phyloP scores from a whole-genome alignment of 1,284 basidiomycete species.

The Rhizopogon hawkerae region DNA sequence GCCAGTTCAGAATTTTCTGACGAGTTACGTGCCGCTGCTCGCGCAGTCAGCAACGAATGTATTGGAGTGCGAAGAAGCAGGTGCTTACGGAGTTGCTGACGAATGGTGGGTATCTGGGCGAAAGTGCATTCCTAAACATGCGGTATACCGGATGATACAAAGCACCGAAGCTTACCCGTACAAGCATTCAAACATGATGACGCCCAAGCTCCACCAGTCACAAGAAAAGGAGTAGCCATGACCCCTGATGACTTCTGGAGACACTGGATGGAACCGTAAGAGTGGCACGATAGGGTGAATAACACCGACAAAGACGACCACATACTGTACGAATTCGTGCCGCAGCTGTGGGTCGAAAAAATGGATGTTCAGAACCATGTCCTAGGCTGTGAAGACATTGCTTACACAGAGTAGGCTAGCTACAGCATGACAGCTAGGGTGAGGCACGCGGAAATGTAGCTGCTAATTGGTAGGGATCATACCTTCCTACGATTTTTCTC shows the following conservation, averaged over 20 bases:
- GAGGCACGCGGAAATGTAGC: conserved; percentile 21
- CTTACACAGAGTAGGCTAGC: conserved; percentile 91
- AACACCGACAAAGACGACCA: conserved; percentile 15
- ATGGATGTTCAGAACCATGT: conserved; percentile 17
- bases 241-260: conserved; percentile 89
- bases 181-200: conserved; percentile 87
- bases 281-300: conserved; percentile 13
- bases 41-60: conserved; percentile 3
- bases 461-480: conserved; percentile 16
- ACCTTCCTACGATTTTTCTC: conserved; percentile 90
- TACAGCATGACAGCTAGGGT: conserved; percentile 26
- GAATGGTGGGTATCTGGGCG: conserved; percentile 80
- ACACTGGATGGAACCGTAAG: conserved; percentile 49
- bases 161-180: conserved; percentile 57
- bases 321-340: conserved; percentile 88
- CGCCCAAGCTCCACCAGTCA: conserved; percentile 97
- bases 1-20: conserved; percentile 92
- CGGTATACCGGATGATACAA: conserved; percentile 19
- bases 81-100: conserved; percentile 76
- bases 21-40: conserved; percentile 77
- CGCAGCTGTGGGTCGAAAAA: conserved; percentile 45
- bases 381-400: conserved; percentile 18
- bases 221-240: conserved; percentile 91
- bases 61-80: conserved; percentile 14
- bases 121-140: conserved; percentile 8